Evolutionary conservation across 176 grass and related monocot species (phyloP).

Genomic region (Cenchrus americanus): DNA sequence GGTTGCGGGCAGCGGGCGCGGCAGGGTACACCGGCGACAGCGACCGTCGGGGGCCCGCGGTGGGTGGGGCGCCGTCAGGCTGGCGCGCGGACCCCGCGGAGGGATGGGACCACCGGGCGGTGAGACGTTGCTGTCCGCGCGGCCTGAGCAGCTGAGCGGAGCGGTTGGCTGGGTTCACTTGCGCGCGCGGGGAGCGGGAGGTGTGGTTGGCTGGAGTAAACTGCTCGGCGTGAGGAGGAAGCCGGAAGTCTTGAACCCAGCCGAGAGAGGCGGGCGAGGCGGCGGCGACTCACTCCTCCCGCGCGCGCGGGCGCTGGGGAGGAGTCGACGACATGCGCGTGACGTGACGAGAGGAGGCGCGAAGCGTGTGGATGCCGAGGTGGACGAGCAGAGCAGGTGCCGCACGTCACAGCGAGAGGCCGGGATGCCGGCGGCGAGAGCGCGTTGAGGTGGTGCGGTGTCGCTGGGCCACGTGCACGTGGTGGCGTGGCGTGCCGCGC

Average conservation of each 20-base stretch:
- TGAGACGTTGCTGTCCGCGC: conserved; percentile 46
- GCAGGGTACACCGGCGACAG: neutral
- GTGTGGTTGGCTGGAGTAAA: neutral
- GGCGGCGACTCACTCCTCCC: too few species aligned
- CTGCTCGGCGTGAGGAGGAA: conserved; percentile 25
- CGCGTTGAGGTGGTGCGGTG: conserved; percentile 19
- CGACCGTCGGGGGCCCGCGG: neutral
- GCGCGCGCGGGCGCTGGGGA: neutral
- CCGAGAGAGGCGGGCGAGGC: too few species aligned
- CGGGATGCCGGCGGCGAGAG: neutral
- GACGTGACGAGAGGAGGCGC: conserved; percentile 34
- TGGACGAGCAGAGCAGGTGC: neutral
- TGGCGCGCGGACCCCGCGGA: conserved; percentile 12
- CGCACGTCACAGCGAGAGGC: neutral
- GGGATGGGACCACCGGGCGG: conserved; percentile 26
- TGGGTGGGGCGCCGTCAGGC: conserved; percentile 33
- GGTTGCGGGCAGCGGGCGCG: conserved; percentile 10
- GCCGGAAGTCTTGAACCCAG: neutral
- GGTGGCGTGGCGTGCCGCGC: neutral
- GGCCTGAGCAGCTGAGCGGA: neutral
- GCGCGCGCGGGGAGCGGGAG: neutral
- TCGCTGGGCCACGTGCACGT: conserved; percentile 21
- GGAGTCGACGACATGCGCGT: neutral
- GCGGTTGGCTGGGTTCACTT: neutral
- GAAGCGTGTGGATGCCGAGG: conserved; percentile 22